Evolutionary conservation across 2,329 filamentous ascomycete genomes (phyloP).

Genomic region (Leptographium flavum): DNA sequence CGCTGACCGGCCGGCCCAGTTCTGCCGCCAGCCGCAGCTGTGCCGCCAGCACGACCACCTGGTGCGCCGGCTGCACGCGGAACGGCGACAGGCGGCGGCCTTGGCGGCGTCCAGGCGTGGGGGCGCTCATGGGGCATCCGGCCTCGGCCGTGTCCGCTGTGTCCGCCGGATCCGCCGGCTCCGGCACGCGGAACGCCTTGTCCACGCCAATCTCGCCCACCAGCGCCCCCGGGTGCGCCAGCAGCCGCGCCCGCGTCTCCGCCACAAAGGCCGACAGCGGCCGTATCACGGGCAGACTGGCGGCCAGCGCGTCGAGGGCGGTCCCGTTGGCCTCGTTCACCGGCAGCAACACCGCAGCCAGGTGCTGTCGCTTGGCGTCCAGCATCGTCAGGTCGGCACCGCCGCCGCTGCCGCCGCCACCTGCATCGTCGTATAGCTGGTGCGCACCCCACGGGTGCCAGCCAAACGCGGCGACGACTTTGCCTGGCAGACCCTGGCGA

Average conservation of each 20-base stretch:
- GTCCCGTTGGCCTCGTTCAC: slow-evolving; percentile 25
- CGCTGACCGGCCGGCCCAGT: slow-evolving; percentile 47
- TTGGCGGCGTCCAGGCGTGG: slow-evolving; percentile 59
- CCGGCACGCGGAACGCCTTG: slow-evolving; percentile 60
- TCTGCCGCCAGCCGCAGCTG: slow-evolving; percentile 61
- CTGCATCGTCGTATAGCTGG: slow-evolving; percentile 51
- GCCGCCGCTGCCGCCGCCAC: too few relatives aligned
- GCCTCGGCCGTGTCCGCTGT: slow-evolving; percentile 4
- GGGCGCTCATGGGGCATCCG: slow-evolving; percentile 16
- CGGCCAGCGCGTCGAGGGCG: slow-evolving; percentile 27
- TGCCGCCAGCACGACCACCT: slow-evolving; percentile 48
- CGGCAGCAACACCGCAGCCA: slow-evolving; percentile 47
- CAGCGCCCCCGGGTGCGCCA: slow-evolving; percentile 43
- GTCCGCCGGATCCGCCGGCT: slow-evolving; percentile 25
- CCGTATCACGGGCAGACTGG: slow-evolving; percentile 41
- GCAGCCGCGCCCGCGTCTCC: slow-evolving; percentile 40
- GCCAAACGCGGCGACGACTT: slow-evolving; percentile 57
- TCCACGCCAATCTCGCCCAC: slow-evolving; percentile 70
- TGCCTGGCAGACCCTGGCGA: too few relatives aligned
- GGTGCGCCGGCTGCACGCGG: slow-evolving; percentile 54
- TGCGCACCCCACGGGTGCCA: slow-evolving; percentile 84
- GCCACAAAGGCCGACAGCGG: slow-evolving; percentile 28
- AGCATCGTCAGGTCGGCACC: slow-evolving; percentile 5
- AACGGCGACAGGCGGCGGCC: slow-evolving; percentile 53
- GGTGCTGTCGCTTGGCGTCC: slow-evolving; percentile 40